Conservation (phyloP, 306 rosid genomes). For the Canavalia gladiata region DNA sequence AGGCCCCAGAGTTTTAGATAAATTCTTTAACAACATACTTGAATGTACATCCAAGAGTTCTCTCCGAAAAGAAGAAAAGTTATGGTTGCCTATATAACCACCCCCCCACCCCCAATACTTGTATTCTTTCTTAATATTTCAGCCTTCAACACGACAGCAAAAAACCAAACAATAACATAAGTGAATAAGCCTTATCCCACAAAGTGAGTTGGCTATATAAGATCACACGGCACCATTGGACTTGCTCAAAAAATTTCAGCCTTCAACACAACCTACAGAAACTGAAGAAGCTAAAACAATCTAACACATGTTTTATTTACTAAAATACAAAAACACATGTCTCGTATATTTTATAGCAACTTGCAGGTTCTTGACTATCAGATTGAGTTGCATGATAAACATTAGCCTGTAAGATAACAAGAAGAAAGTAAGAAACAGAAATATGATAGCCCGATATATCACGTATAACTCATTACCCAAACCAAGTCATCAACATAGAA, state of each 20-base stretch:
- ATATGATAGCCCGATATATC: constrained; percentile 28
- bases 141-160: not conserved
- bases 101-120: no score
- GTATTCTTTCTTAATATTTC: not conserved
- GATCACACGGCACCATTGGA: no score
- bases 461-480: constrained; percentile 18
- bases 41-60: not conserved
- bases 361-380: constrained; percentile 77
- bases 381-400: constrained; percentile 87
- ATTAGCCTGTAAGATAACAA: constrained; percentile 67
- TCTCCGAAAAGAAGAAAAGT: not conserved
- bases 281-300: constrained; percentile 19
- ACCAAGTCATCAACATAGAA: constrained; percentile 17
- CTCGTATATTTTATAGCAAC: constrained; percentile 69
- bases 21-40: no score
- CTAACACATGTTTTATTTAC: constrained; percentile 55
- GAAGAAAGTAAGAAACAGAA: constrained; percentile 12
- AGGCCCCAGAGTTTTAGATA: no score
- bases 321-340: constrained; percentile 83
- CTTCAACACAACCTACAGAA: not conserved
- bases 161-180: no score
- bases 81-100: not conserved
- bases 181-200: no score
- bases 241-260: not conserved
- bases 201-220: no score